Percentiles rank a stretch among this genome's conserved stretches.
Conservation (phyloP, 208 protist genomes). For the Leishmania turanica region DNA sequence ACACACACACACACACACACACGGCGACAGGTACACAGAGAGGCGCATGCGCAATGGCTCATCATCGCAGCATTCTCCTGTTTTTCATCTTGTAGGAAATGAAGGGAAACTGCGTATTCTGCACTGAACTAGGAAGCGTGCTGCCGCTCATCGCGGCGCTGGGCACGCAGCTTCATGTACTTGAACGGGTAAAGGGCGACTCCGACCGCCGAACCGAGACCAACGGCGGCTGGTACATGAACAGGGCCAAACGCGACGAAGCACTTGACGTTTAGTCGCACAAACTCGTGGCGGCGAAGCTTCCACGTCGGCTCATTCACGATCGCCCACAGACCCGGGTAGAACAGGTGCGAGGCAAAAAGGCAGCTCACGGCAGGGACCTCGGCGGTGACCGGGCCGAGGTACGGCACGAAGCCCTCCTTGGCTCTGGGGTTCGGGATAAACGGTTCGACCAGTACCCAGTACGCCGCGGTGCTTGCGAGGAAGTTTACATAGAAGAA, state of each 20-base stretch:
- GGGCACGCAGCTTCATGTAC: constrained; percentile 42
- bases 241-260: constrained; percentile 53
- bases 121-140: background rate
- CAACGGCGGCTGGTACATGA: constrained; percentile 50
- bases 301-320: constrained; percentile 69
- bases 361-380: constrained; percentile 56
- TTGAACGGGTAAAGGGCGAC: constrained; percentile 59
- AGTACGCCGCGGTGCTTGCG: constrained; percentile 45
- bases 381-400: constrained; percentile 62
- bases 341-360: constrained; percentile 58
- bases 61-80: background rate
- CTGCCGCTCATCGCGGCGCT: background rate
- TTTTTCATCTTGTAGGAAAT: background rate
- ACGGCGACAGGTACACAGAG: background rate
- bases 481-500: constrained; percentile 77
- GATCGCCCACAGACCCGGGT: constrained; percentile 65
- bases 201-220: constrained; percentile 44
- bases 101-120: background rate
- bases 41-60: background rate
- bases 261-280: constrained; percentile 67
- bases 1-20: background rate
- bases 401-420: constrained; percentile 61
- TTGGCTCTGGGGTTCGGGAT: constrained; percentile 39
- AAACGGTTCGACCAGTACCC: constrained; percentile 44
- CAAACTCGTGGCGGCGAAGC: constrained; percentile 44